Evolutionary conservation across 495 filamentous ascomycete species (phyloP).

Genomic region (Podospora conica): DNA sequence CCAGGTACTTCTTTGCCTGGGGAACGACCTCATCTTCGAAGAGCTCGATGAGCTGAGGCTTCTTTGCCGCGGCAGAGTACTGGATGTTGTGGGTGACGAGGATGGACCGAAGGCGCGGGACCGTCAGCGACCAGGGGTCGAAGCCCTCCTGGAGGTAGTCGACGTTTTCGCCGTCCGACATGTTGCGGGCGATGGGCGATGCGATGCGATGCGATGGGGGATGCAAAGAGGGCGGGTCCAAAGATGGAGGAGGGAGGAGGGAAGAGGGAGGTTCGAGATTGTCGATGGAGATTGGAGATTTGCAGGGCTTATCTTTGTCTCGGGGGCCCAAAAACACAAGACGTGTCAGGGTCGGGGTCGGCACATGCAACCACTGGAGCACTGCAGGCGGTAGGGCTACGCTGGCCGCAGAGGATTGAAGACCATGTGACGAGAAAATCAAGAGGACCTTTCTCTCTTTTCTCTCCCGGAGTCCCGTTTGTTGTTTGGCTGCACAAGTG

Average conservation of each 20-base stretch:
- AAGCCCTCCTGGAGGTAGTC: slow-evolving; percentile 82
- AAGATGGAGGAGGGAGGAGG: not conserved
- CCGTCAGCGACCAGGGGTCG: slow-evolving; percentile 73
- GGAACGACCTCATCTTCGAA: slow-evolving; percentile 76
- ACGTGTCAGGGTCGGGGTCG: too few species aligned
- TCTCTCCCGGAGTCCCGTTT: not conserved
- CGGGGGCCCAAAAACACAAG: too few species aligned
- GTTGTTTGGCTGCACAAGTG: not conserved
- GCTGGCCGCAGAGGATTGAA: too few species aligned
- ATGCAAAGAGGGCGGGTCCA: not conserved
- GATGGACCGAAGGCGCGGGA: slow-evolving; percentile 80
- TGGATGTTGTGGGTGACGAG: slow-evolving; percentile 78
- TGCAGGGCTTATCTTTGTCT: too few species aligned
- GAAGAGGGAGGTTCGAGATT: not conserved
- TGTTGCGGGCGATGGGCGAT: slow-evolving; percentile 27
- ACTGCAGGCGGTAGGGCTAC: too few species aligned
- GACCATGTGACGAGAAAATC: not conserved
- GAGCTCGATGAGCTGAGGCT: slow-evolving; percentile 74
- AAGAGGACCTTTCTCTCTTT: too few species aligned
- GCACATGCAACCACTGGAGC: not conserved
- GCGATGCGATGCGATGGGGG: not conserved
- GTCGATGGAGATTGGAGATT: not conserved
- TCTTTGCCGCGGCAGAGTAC: slow-evolving; percentile 79
- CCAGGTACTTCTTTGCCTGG: slow-evolving; percentile 65
- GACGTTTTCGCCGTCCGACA: slow-evolving; percentile 59